Conservation (phyloP, 176 grass and related monocot species). For the Leersia perrieri region DNA sequence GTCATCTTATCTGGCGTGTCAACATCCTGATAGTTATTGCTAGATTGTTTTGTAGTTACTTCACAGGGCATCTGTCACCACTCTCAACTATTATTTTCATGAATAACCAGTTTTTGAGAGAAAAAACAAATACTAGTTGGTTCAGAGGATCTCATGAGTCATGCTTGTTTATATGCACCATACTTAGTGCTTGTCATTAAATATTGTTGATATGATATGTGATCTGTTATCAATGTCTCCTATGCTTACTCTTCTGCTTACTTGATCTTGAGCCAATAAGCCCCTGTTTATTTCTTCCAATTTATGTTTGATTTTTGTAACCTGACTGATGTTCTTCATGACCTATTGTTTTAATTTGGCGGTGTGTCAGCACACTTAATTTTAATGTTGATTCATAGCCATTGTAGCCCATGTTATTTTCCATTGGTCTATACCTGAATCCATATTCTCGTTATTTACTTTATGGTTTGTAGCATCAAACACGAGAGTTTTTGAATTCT, state of each 20-base stretch:
- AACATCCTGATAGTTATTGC: conserved; percentile 33
- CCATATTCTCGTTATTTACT: neutral
- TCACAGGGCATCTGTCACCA: neutral
- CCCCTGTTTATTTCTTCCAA: neutral
- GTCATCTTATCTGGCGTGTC: conserved; percentile 39
- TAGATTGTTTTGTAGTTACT: conserved; percentile 20
- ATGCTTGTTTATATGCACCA: neutral
- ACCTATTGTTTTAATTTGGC: neutral
- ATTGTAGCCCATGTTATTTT: neutral
- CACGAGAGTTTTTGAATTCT: neutral
- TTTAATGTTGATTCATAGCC: neutral
- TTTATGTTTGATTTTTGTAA: neutral
- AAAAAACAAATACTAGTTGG: neutral
- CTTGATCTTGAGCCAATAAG: neutral
- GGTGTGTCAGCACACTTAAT: neutral
- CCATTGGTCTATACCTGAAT: neutral
- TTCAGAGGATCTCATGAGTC: neutral
- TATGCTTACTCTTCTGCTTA: neutral
- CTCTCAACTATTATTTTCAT: neutral
- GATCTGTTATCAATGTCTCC: neutral
- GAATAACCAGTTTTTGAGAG: neutral
- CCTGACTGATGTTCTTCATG: neutral
- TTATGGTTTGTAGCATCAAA: neutral
- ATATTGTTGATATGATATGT: neutral
- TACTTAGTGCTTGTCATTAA: neutral